Evolutionary conservation across 108 stramenopile species (phyloP).

Genomic region (Pseudonitzschia pungens): DNA sequence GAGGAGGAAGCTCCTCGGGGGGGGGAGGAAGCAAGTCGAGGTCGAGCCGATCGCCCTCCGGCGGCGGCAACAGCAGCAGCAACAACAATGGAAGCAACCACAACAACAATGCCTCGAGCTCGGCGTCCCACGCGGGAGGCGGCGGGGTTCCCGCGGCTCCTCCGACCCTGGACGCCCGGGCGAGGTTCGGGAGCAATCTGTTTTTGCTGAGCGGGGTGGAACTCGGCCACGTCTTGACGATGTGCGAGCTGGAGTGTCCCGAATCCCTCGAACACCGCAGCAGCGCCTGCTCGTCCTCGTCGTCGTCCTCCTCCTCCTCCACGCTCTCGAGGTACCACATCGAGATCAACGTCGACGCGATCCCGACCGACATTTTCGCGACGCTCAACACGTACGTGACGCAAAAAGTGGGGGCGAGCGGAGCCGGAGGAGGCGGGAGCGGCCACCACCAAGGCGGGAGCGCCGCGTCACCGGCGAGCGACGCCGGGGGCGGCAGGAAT

Average conservation of each 20-base stretch:
- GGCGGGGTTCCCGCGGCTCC: neutral
- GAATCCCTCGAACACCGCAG: constrained; percentile 77
- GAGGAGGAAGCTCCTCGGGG: neutral
- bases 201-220: constrained; percentile 84
- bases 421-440: neutral
- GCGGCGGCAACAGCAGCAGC: no score
- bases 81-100: no score
- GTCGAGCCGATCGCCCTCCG: no score
- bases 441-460: no score
- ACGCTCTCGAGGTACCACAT: constrained; percentile 62
- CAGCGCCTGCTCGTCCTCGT: no score
- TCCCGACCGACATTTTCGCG: constrained; percentile 74
- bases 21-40: neutral
- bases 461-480: neutral
- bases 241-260: constrained; percentile 84
- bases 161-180: constrained; percentile 70
- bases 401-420: constrained; percentile 25
- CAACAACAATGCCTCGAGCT: no score
- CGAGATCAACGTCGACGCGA: constrained; percentile 89
- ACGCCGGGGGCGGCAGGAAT: neutral
- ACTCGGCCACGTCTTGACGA: constrained; percentile 78
- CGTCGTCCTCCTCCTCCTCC: no score
- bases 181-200: constrained; percentile 77
- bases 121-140: neutral
- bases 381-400: constrained; percentile 64